Evolutionary conservation across 305 asterid genomes (phyloP).

Genomic region (Solanum hybrid): DNA sequence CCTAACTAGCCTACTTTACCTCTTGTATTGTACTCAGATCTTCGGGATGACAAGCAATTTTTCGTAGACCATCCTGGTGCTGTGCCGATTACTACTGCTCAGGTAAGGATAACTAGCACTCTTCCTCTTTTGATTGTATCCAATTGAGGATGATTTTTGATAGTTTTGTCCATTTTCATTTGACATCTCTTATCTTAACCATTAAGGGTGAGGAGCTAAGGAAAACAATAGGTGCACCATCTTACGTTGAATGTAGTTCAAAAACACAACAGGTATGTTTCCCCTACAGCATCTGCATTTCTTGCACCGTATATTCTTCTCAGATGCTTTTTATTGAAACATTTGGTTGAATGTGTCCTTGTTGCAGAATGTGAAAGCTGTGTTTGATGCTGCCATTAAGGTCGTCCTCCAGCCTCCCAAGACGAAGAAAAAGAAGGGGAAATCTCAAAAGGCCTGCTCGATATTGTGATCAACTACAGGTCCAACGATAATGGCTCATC

Average conservation of each 20-base stretch:
- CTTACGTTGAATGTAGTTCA: constrained; percentile 19
- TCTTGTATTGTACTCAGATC: constrained; percentile 22
- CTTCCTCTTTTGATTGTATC: not conserved
- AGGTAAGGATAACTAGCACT: constrained; percentile 28
- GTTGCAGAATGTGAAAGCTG: constrained; percentile 18
- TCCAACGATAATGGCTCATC: constrained; percentile 12
- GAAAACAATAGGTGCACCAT: constrained; percentile 15
- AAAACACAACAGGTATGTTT: constrained; percentile 17
- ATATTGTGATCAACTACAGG: constrained; percentile 36
- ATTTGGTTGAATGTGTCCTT: not conserved
- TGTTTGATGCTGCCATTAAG: constrained; percentile 20
- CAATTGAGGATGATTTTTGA: not conserved
- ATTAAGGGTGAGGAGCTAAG: constrained; percentile 22
- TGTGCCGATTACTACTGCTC: constrained; percentile 54
- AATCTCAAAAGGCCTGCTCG: constrained; percentile 22
- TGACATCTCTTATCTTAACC: constrained; percentile 1
- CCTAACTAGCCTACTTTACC: not conserved
- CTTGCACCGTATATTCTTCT: not conserved
- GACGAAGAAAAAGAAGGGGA: constrained; percentile 9
- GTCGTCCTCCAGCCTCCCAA: constrained; percentile 20
- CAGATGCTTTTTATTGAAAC: not conserved
- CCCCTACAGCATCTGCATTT: not conserved
- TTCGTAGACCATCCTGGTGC: constrained; percentile 68
- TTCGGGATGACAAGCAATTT: constrained; percentile 70
- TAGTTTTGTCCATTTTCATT: not conserved